Conservation (phyloP, 2,329 filamentous ascomycete genomes). For the Neoarthrinium moseri region DNA sequence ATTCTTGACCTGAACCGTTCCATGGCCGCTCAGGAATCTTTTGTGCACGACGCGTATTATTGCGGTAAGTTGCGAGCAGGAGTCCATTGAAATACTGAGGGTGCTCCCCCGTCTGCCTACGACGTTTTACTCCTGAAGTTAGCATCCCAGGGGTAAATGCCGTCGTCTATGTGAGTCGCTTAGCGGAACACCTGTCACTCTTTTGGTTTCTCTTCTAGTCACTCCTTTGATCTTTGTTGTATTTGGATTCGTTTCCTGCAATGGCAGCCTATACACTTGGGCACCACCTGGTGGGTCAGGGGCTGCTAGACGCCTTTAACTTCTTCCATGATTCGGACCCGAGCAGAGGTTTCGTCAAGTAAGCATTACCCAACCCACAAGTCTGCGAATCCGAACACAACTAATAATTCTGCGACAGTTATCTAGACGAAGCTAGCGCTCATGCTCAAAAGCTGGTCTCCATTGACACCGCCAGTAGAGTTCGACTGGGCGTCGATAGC, state of each 20-base stretch:
- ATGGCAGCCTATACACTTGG: conserved; percentile 28
- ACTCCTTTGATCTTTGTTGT: conserved; percentile 18
- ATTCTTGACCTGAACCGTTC: conserved; percentile 1
- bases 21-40: neutral
- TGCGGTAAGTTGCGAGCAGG: too few relatives aligned
- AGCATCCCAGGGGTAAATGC: conserved; percentile 18
- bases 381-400: neutral
- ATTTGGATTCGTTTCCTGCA: conserved; percentile 5
- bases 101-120: conserved; percentile 1
- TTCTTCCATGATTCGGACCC: conserved; percentile 56
- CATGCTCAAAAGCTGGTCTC: conserved; percentile 38
- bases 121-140: conserved; percentile 10
- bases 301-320: conserved; percentile 40
- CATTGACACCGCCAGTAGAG: conserved; percentile 38
- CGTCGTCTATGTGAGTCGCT: neutral
- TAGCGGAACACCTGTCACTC: conserved; percentile 13
- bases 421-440: conserved; percentile 42
- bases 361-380: conserved; percentile 32
- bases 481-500: conserved; percentile 46
- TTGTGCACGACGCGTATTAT: neutral
- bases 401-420: conserved; percentile 27
- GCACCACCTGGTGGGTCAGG: conserved; percentile 28
- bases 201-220: conserved; percentile 20
- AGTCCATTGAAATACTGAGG: conserved; percentile 6
- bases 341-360: conserved; percentile 67